Evolutionary conservation across 1,139 yeast species (phyloP).

Genomic region (Petasospora fabianii): DNA sequence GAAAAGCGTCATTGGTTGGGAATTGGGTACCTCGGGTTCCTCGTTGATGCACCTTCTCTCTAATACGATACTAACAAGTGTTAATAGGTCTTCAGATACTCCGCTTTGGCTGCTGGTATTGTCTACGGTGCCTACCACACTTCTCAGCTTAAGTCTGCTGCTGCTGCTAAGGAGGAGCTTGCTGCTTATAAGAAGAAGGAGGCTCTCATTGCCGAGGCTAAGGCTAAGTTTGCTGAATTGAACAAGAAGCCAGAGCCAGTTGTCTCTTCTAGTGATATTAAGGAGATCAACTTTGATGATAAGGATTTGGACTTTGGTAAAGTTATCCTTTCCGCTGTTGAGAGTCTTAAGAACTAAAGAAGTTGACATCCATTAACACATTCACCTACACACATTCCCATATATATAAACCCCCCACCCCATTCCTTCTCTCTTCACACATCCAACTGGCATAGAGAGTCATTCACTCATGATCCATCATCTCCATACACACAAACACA

Average conservation of each 20-base stretch:
- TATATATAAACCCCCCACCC: not conserved
- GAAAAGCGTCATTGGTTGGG: too few relatives aligned
- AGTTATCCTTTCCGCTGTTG: constrained; percentile 45
- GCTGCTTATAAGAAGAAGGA: constrained; percentile 62
- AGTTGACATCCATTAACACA: not conserved
- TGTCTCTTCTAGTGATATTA: constrained; percentile 24
- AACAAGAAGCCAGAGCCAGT: constrained; percentile 41
- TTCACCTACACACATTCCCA: not conserved
- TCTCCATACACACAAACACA: not conserved
- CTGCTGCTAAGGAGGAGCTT: constrained; percentile 54
- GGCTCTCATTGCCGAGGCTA: constrained; percentile 81
- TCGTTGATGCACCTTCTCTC: too few relatives aligned
- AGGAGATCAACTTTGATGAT: constrained; percentile 75
- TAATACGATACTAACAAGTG: constrained; percentile 17
- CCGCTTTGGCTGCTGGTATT: constrained; percentile 86
- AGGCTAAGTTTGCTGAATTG: constrained; percentile 77
- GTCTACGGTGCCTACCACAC: constrained; percentile 89
- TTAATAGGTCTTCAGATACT: constrained; percentile 81
- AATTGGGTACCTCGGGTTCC: too few relatives aligned
- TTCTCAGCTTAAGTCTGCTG: constrained; percentile 58
- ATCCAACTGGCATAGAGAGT: constrained; percentile 1
- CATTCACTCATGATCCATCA: not conserved
- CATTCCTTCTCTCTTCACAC: not conserved
- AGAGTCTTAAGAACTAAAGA: constrained; percentile 25
- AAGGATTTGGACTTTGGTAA: constrained; percentile 82